A percentile compares a stretch with the other conserved stretches of the same genome.
phyloP scores from a whole-genome alignment of 768 basidiomycete genomes.

The Lactarius hengduanensis region DNA sequence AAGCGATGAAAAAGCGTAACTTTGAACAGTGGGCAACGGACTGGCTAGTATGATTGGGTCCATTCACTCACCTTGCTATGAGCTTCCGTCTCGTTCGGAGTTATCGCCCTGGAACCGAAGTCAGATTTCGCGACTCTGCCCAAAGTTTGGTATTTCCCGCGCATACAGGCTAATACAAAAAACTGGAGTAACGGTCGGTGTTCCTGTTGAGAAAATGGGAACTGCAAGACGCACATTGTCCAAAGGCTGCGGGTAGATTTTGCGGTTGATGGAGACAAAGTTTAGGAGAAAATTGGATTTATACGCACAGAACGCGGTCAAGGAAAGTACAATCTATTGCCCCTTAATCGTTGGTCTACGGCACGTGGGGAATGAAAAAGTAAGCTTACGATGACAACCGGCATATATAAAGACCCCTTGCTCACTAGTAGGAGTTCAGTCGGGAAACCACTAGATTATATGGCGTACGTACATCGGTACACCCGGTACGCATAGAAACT shows the following conservation, averaged over 20 bases:
- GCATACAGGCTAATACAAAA: neutral
- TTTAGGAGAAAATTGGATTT: no score
- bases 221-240: neutral
- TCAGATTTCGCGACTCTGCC: neutral
- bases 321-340: neutral
- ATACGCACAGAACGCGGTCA: neutral
- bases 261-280: neutral
- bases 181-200: neutral
- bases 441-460: neutral
- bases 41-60: neutral
- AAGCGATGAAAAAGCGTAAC: conserved; percentile 7
- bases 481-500: conserved; percentile 11
- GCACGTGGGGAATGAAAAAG: neutral
- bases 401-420: neutral
- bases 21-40: neutral
- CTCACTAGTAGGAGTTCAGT: neutral
- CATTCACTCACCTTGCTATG: neutral
- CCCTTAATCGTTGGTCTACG: neutral
- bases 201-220: neutral
- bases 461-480: neutral
- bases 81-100: neutral
- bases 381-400: neutral
- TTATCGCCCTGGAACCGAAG: neutral
- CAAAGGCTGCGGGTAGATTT: neutral
- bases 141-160: neutral